Base-by-base conservation (phyloP, 2,329 filamentous ascomycete species). In the Neofusicoccum kwambonambiense region DNA sequence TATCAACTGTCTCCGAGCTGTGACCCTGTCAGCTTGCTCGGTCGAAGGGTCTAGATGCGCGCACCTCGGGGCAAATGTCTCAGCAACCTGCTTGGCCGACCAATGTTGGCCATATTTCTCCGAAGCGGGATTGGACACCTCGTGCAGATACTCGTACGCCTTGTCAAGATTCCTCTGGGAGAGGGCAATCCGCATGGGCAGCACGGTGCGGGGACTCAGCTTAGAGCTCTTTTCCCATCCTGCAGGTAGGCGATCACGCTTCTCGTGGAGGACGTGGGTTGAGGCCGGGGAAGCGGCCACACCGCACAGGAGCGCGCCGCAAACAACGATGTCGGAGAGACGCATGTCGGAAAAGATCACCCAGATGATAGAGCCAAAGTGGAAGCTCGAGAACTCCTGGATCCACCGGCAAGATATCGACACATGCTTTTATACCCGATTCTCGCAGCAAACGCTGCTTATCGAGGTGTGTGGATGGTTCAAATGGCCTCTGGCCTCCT, bases 1-100 rank as follows among this genome's bases (percentile, higher is more conserved):
- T 74, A 15, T 81, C 75, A 3, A 87, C 79, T 4, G 83, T 76
- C 47, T 84, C 80, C 6, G 70, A 68, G 15, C 70, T 72, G 54
- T 50, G 13, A 61, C 17, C 44, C 27, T 39, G 61, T 39, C 51
- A 54, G 61, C 35, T 13, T 47, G 34, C 9, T 62, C 31, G 42
- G 35, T 19, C 22, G 11, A 31, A 15, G 31, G 15, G 4, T 39
- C n/a, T 12, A 2, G 15, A 50, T 34, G 1, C 3, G 17, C 64
- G 61, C 65, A 73, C 71, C 71, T 74, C 11, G 79, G 78, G 22
- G 79, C 75, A 67, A 51, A 51, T 2, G 77, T 73, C 42, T 79
- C 74, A 49, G 78, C 77, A 44, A 83, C 74, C 61, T 82, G 67
- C 39, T 82, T 74, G 8, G 76, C 71, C 5, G 76, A 76, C 76